These are phyloP conservation scores for Chaetomiaceae sp. DNA, from an alignment of 2,329 filamentous ascomycete genomes.

Conservation along the genomic window DNA sequence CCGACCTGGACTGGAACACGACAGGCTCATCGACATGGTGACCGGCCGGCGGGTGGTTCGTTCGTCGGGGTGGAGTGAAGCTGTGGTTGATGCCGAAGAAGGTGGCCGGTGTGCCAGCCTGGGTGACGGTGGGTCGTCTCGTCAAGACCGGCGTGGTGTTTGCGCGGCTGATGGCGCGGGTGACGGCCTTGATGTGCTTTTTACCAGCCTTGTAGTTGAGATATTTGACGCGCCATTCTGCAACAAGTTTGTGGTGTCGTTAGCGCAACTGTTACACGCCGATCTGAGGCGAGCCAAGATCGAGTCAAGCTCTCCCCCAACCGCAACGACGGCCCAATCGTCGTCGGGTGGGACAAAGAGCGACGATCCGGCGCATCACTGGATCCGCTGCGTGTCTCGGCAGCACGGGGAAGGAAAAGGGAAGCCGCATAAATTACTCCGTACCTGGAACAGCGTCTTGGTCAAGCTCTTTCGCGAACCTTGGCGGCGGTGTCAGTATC, in stretches of 20 bases:
- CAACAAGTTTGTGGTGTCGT: too few species aligned
- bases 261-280: too few species aligned
- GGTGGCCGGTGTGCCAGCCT: slow-evolving; percentile 14
- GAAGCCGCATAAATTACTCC: too few species aligned
- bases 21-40: neutral
- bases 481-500: slow-evolving; percentile 38
- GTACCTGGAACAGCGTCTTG: slow-evolving; percentile 82
- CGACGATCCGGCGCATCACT: slow-evolving; percentile 11
- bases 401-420: neutral
- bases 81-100: slow-evolving; percentile 15
- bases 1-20: slow-evolving; percentile 21
- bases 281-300: too few species aligned
- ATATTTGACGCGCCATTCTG: slow-evolving; percentile 90
- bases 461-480: slow-evolving; percentile 74
- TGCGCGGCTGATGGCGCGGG: slow-evolving; percentile 63
- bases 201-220: slow-evolving; percentile 94
- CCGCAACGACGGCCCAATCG: slow-evolving; percentile 4
- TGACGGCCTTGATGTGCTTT: slow-evolving; percentile 83
- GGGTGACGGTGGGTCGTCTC: slow-evolving; percentile 30
- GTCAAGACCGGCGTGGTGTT: slow-evolving; percentile 45
- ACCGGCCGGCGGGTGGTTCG: neutral
- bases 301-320: too few species aligned
- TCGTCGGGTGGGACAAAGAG: slow-evolving; percentile 1
- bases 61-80: slow-evolving; percentile 15
- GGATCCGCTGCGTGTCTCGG: slow-evolving; percentile 10